Base-by-base conservation (phyloP, 2,329 filamentous ascomycete species). In the Sclerotinia glacialis region DNA sequence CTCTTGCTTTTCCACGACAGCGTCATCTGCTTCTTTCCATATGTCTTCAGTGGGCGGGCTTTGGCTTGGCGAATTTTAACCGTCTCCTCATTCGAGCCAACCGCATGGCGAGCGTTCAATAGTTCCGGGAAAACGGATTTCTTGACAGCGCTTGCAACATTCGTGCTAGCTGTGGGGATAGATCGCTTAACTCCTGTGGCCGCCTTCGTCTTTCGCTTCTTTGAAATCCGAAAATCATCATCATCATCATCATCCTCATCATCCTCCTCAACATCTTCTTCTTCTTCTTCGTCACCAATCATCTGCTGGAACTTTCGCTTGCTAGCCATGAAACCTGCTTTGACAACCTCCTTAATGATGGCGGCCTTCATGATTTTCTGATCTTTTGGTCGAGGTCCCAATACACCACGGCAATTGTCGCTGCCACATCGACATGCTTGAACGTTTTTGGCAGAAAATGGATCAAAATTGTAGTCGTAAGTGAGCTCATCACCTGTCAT, bases 401-500 rank as follows among this genome's bases (percentile, higher is more conserved):
- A 79, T 26, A 89, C 82, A 52, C 86, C 86, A 65, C 86, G 84
- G 76, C 86, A 89, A 77, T 89, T 89, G 47, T 79, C 76, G 71
- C 83, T 83, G 68, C 86, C 86, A 75, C 86, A 89, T 37, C 88
- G 81, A 76, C 86, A 89, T 74, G 82, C 84, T 76, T 89, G 86
- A 58, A 89, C 86, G 75, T 89, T 89, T 79, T 89, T 89, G 74
- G 84, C 82, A 12, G 86, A 89, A 76, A 89, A 89, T 3, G 86
- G 86, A 74, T 89, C 86, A 74, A 89, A 89, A 76, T 89, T 89
- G 80, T 89, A 89, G 82, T 99, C 95, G 77, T 99, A 99, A 0
- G 93, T 98, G 69, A 99, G 82, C 79, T 99, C 95, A 70, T 98
- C 93, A 31, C 95, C 95, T 14, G 93, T 97, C 87, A 91, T 91